These are phyloP conservation scores for Botrytis porri DNA, from an alignment of 2,329 filamentous ascomycete genomes.

Conservation along the genomic window DNA sequence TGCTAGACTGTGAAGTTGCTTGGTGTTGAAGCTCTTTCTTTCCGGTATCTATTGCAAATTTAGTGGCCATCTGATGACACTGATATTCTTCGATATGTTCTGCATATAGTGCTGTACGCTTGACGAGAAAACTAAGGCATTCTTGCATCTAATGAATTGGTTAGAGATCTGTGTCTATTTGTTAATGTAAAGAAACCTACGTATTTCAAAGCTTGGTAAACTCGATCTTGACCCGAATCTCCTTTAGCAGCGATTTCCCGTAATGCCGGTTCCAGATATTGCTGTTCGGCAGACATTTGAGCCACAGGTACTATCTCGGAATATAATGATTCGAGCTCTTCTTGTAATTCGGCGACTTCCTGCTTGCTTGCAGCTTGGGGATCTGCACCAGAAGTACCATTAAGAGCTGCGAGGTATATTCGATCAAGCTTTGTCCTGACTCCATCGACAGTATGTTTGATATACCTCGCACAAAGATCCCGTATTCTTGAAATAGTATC, in stretches of 20 bases:
- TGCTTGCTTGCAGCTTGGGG: slow-evolving; percentile 23
- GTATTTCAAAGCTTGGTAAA: slow-evolving; percentile 50
- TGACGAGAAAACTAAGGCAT: slow-evolving; percentile 51
- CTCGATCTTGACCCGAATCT: slow-evolving; percentile 45
- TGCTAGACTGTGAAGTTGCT: slow-evolving; percentile 6
- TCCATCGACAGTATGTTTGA: slow-evolving; percentile 56
- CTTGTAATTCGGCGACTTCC: slow-evolving; percentile 53
- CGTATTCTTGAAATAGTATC: slow-evolving; percentile 55
- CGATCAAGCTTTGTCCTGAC: slow-evolving; percentile 54
- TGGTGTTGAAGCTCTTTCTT: slow-evolving; percentile 43
- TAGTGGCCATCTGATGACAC: slow-evolving; percentile 44
- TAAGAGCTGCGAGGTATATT: slow-evolving; percentile 51
- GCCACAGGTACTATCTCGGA: slow-evolving; percentile 67
- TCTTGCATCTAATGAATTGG: slow-evolving; percentile 45
- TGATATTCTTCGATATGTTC: slow-evolving; percentile 45
- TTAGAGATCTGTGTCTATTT: background rate
- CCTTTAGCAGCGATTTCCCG: slow-evolving; percentile 45
- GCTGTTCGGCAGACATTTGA: slow-evolving; percentile 68
- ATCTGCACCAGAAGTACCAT: slow-evolving; percentile 25
- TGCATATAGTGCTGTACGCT: slow-evolving; percentile 45
- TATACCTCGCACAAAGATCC: slow-evolving; percentile 55
- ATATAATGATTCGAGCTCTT: slow-evolving; percentile 67
- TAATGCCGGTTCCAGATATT: slow-evolving; percentile 61
- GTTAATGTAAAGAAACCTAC: slow-evolving; percentile 40
- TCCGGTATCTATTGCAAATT: slow-evolving; percentile 44